These are phyloP conservation scores for Phaeoacremonium minimum DNA, from an alignment of 2,329 filamentous ascomycete genomes.

Conservation along the genomic window DNA sequence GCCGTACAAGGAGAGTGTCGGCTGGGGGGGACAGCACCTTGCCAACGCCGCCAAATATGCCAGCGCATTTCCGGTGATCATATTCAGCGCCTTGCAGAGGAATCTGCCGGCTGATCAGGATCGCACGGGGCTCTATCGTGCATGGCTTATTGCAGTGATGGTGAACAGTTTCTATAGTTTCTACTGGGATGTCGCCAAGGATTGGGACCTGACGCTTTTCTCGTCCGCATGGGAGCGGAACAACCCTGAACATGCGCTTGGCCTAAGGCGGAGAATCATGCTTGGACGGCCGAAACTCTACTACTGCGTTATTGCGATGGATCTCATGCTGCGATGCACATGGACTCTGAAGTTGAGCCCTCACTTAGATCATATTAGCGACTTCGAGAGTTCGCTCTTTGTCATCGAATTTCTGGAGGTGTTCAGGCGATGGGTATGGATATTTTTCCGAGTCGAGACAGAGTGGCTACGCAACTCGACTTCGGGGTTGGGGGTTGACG, in stretches of 20 bases:
- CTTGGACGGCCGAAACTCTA: conserved; percentile 73
- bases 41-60: conserved; percentile 94
- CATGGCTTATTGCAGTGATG: conserved; percentile 69
- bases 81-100: conserved; percentile 71
- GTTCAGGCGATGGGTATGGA: conserved; percentile 88
- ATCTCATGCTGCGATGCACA: conserved; percentile 79
- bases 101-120: conserved; percentile 40
- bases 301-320: conserved; percentile 74
- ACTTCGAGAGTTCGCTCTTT: conserved; percentile 86
- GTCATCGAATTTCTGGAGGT: conserved; percentile 84
- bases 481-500: conserved; percentile 56
- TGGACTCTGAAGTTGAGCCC: conserved; percentile 87
- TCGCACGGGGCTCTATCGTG: conserved; percentile 41
- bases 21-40: conserved; percentile 81
- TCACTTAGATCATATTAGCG: conserved; percentile 76
- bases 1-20: conserved; percentile 50
- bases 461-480: conserved; percentile 71
- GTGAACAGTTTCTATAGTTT: conserved; percentile 93
- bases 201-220: conserved; percentile 92
- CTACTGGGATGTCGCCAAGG: conserved; percentile 95
- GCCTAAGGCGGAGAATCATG: conserved; percentile 68
- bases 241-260: conserved; percentile 66
- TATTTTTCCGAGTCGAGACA: conserved; percentile 91
- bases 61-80: conserved; percentile 88
- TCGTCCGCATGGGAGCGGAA: conserved; percentile 52